Evolutionary conservation across 352 stramenopile genomes (phyloP), one percentile per base, ranked within the genome.

Genomic region (Pythium oligandrum): DNA sequence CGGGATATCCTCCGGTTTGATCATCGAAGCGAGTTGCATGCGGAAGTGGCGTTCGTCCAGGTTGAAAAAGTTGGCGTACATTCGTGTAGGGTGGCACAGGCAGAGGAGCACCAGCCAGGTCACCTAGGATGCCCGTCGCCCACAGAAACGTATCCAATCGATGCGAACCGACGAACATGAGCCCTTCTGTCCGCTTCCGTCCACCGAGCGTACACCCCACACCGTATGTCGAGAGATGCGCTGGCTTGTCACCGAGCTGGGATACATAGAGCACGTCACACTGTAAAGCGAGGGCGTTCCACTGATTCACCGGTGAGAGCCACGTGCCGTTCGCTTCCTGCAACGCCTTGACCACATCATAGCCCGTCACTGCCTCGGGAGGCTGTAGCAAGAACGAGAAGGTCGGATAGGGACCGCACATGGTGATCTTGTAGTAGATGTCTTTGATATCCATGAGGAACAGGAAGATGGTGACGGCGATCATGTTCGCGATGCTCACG

Each of bases 361-460:
- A 56, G 40, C 59, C 51, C 1, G 61, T 68, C 39, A 63, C 37
- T 8, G 30, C 44, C 37, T 68, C 61, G 31, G 52, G 55, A 7
- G 53, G 59, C 30, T 55, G 12, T 11, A 51, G 40, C 12, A 48
- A n/a, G 32, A 63, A 68, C 4, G 55, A 64, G 12, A 54, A 64
- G 17, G 54, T 57, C 5, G 51, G 50, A 33, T 60, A 57, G 2
- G 55, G 53, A 33, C 61, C 61, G 47, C 47, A 57, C 61, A 64
- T 68, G 47, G 40, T 44, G 36, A 64, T 55, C 40, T 68, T 68
- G 51, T 68, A 68, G 48, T 57, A 63, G 30, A 68, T 26, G 35
- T 64, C 55, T 32, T 61, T 64, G 35, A 68, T 34, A 38, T 68
- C 61, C 61, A 68, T 68, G 51, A 68, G 46, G 26, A 39, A 48